phyloP scores from a whole-genome alignment of 768 basidiomycete species.

The Mycena alexandri region DNA sequence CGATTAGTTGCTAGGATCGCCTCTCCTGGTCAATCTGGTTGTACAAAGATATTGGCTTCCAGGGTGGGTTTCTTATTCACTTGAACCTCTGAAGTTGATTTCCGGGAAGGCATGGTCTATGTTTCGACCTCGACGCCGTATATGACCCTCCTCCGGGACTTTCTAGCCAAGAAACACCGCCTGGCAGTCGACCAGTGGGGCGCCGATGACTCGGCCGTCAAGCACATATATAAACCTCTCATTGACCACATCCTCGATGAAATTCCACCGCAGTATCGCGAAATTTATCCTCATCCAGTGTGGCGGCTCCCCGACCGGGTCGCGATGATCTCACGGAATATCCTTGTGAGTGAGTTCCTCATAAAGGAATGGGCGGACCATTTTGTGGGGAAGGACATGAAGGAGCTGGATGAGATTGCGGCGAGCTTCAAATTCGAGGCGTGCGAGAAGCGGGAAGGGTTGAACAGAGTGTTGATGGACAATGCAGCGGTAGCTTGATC shows the following conservation, averaged over 20 bases:
- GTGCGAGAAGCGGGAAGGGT: slow-evolving; percentile 75
- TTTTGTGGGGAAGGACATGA: slow-evolving; percentile 68
- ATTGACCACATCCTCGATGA: slow-evolving; percentile 71
- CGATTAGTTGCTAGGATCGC: slow-evolving; percentile 58
- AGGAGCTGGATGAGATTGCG: slow-evolving; percentile 80
- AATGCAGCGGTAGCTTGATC: slow-evolving; percentile 46
- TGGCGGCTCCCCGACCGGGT: slow-evolving; percentile 72
- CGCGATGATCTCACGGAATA: slow-evolving; percentile 72
- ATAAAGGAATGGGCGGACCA: slow-evolving; percentile 81
- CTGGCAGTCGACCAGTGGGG: slow-evolving; percentile 81
- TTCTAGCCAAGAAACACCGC: slow-evolving; percentile 83
- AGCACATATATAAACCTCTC: slow-evolving; percentile 73
- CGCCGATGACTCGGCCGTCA: slow-evolving; percentile 69
- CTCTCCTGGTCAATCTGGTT: slow-evolving; percentile 90
- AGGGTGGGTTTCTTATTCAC: slow-evolving; percentile 6
- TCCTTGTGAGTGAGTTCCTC: slow-evolving; percentile 78
- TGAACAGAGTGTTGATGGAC: slow-evolving; percentile 68
- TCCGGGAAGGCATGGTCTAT: slow-evolving; percentile 77
- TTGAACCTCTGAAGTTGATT: background rate
- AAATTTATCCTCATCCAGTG: slow-evolving; percentile 71
- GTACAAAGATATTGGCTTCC: slow-evolving; percentile 88
- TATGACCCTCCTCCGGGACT: slow-evolving; percentile 74
- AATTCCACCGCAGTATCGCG: slow-evolving; percentile 62
- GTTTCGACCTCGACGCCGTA: slow-evolving; percentile 76
- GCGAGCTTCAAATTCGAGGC: slow-evolving; percentile 79